These are phyloP conservation scores for Phytophthora melonis DNA, from an alignment of 352 stramenopile species.

Conservation along the genomic window DNA sequence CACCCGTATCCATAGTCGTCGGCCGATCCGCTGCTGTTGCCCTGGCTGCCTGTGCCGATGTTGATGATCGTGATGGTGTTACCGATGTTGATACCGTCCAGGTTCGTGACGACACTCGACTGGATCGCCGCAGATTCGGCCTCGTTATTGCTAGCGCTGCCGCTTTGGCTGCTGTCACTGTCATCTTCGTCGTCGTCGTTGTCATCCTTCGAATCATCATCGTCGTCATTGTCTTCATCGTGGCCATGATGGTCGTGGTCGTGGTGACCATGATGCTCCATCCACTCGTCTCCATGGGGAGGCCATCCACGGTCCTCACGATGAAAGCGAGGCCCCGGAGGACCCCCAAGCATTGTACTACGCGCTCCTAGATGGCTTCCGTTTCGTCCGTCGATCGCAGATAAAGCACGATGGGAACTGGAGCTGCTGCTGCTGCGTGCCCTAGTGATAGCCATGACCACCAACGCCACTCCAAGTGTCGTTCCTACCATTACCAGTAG, in stretches of 20 bases:
- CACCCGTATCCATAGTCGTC: background rate
- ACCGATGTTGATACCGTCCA: slow-evolving; percentile 48
- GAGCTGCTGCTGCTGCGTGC: background rate
- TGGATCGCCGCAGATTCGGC: slow-evolving; percentile 21
- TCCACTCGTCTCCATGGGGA: background rate
- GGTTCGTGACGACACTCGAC: slow-evolving; percentile 39
- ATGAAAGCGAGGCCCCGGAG: background rate
- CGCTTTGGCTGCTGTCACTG: slow-evolving; percentile 12
- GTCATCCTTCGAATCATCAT: slow-evolving; percentile 5
- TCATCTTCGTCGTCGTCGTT: slow-evolving; percentile 13
- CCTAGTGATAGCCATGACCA: slow-evolving; percentile 6
- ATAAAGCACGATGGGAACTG: slow-evolving; percentile 2
- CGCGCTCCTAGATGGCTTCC: slow-evolving; percentile 3
- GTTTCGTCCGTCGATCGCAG: background rate
- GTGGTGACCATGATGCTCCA: slow-evolving; percentile 10
- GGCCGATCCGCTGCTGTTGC: background rate
- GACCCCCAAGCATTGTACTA: background rate
- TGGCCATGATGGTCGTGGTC: background rate
- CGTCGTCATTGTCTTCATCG: slow-evolving; percentile 6
- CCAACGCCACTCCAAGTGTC: slow-evolving; percentile 5
- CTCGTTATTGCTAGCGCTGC: slow-evolving; percentile 14
- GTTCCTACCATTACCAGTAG: slow-evolving; percentile 17
- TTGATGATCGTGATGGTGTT: slow-evolving; percentile 55
- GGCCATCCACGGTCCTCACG: background rate
- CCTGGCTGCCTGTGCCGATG: slow-evolving; percentile 29